A percentile compares a stretch with the other conserved stretches of the same genome.
Conservation (phyloP, 257 asterid genomes). For the Cinchona pubescens region DNA sequence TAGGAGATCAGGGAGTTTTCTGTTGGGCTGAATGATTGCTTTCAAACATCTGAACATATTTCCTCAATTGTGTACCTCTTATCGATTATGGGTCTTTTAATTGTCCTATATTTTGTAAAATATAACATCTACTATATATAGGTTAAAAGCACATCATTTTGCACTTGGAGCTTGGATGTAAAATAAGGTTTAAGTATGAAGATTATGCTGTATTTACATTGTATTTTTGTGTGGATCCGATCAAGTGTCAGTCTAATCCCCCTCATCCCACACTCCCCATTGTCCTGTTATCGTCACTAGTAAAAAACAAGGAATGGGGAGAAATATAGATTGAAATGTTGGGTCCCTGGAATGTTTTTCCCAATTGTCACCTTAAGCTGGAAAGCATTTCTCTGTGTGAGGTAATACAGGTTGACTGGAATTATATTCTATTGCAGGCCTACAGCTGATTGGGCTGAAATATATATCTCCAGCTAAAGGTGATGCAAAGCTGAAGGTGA, state of each 20-base stretch:
- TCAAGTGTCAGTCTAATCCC: neutral
- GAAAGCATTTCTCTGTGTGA: neutral
- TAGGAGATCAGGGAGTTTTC: neutral
- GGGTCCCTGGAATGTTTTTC: neutral
- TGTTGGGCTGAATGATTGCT: neutral
- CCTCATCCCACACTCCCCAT: neutral
- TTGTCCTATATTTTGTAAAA: neutral
- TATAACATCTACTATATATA: neutral
- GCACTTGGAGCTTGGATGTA: neutral
- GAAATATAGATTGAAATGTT: neutral
- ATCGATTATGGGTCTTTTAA: neutral
- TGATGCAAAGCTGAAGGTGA: constrained; percentile 52
- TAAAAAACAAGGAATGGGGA: neutral
- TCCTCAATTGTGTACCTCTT: neutral
- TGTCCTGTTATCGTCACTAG: neutral
- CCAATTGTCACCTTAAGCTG: neutral
- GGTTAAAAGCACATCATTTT: neutral
- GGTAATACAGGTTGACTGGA: constrained; percentile 1
- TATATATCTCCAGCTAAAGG: constrained; percentile 65
- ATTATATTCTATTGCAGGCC: constrained; percentile 44
- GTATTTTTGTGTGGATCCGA: neutral
- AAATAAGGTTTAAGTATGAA: neutral
- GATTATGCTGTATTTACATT: neutral
- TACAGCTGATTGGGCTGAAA: constrained; percentile 72
- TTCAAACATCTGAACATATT: neutral